These are phyloP conservation scores for Myxozyma sirexii DNA, from an alignment of 805 yeast species.

Conservation along the genomic window DNA sequence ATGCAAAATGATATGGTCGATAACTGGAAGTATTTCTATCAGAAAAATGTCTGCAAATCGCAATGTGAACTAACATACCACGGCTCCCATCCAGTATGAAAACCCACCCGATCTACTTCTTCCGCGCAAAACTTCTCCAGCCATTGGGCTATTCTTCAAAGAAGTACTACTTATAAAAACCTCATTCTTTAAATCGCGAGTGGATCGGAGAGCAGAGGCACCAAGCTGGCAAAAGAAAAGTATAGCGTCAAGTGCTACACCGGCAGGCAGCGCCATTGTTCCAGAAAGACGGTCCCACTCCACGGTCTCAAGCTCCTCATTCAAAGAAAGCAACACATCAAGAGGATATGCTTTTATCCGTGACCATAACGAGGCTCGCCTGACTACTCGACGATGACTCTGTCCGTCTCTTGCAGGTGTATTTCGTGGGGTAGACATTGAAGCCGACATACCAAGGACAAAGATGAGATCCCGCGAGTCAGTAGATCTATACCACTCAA, in stretches of 20 bases:
- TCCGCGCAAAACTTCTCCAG: conserved; percentile 16
- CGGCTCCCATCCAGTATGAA: conserved; percentile 10
- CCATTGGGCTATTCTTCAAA: conserved; percentile 17
- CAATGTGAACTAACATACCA: not conserved
- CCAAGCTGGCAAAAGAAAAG: conserved; percentile 20
- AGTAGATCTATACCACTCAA: too few species aligned
- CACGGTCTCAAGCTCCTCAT: conserved; percentile 25
- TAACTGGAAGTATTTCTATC: conserved; percentile 10
- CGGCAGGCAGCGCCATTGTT: conserved; percentile 21
- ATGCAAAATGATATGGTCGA: conserved; percentile 15
- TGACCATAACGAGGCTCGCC: conserved; percentile 25
- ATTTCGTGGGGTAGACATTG: too few species aligned
- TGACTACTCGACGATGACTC: conserved; percentile 18
- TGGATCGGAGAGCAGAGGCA: conserved; percentile 1
- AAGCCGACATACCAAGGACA: too few species aligned
- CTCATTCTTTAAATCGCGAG: not conserved
- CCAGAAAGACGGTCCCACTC: conserved; percentile 30
- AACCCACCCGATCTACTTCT: conserved; percentile 8
- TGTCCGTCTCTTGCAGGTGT: conserved; percentile 5
- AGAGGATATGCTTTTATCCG: conserved; percentile 31
- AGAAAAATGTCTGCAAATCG: not conserved
- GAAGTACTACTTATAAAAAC: conserved; percentile 11
- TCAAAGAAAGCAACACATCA: conserved; percentile 16
- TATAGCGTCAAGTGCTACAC: conserved; percentile 19
- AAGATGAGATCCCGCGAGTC: too few species aligned